These are phyloP conservation scores for Calycina herbarum DNA, from an alignment of 2,329 filamentous ascomycete genomes.

Conservation along the genomic window DNA sequence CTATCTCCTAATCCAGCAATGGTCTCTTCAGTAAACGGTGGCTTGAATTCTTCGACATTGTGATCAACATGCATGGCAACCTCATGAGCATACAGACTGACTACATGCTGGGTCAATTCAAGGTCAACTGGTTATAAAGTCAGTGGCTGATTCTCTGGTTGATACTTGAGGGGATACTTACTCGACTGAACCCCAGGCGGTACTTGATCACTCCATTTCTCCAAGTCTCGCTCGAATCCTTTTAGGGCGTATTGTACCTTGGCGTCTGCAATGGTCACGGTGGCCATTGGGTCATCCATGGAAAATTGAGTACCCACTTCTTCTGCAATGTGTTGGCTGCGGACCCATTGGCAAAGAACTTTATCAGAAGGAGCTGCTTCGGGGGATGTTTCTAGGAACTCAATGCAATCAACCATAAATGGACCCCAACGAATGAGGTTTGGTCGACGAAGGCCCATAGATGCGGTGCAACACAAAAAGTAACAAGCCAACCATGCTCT, in stretches of 20 bases:
- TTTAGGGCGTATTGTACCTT: constrained; percentile 56
- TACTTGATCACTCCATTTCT: constrained; percentile 46
- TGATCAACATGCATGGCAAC: constrained; percentile 58
- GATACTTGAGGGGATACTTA: constrained; percentile 25
- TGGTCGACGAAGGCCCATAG: constrained; percentile 46
- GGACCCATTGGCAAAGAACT: constrained; percentile 44
- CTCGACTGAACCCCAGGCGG: constrained; percentile 40
- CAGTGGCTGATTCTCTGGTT: constrained; percentile 14
- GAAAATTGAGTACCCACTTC: constrained; percentile 56
- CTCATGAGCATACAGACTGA: constrained; percentile 60
- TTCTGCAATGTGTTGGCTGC: constrained; percentile 51
- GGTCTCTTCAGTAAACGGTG: constrained; percentile 37
- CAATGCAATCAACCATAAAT: constrained; percentile 47
- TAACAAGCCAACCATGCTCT: constrained; percentile 39
- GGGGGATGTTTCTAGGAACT: constrained; percentile 43
- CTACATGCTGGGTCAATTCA: constrained; percentile 51
- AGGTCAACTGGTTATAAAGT: constrained; percentile 42
- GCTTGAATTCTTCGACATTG: constrained; percentile 51
- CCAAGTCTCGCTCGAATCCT: constrained; percentile 54
- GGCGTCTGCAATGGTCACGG: constrained; percentile 53
- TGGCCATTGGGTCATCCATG: constrained; percentile 45
- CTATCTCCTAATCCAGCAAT: constrained; percentile 22
- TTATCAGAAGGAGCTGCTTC: constrained; percentile 44
- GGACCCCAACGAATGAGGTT: constrained; percentile 45
- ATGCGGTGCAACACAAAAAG: constrained; percentile 42